Base-by-base conservation (phyloP, 2,329 filamentous ascomycete species). In the Aureobasidium namibiae region DNA sequence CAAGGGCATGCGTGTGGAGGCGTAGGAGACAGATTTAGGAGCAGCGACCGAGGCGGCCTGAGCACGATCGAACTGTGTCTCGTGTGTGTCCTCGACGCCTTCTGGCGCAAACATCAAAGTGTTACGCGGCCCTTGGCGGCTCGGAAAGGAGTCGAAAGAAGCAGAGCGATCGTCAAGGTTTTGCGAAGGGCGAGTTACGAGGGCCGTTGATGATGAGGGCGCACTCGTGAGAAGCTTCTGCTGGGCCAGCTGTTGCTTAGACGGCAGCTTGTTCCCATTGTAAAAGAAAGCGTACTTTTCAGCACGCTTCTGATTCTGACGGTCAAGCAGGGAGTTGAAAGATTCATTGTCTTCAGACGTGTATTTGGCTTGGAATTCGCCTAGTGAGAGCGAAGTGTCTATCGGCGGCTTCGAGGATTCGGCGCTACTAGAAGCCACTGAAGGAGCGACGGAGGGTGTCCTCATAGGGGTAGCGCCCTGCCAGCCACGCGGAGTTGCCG, bases 311-410 rank as follows among this genome's bases (percentile, higher is more conserved):
- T 86, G 81, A 68, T 96, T 99, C 68, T 96, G 90, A 67, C 86
- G 89, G 74, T 99, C 94, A 29, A 97, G 78, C 1, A 99, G 79
- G 66, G 87, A 88, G 73, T 96, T 95, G 76, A 99, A 97, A 66
- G 89, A 95, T 70, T 96, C 94, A 69, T 97, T 97, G 71, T 99
- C 94, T 73, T 99, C 94, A 68, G 90, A 96, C 1, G 92, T 99
- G 74, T 96, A 97, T 65, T 89, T 92, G 3, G 88, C 82, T 69
- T 99, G 94, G 67, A 96, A 99, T 1, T 86, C 83, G 56, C 86
- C 84, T 1, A 99, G 80, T 61, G 87, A 91, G 78, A 97, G 84
- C 65, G 86, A 87, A 42, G 86, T 84, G 69, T 95, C 86, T 18
- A 90, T 78, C 1, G 54, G 24, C n/a, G 54, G 24, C 44, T 49